phyloP scores from a whole-genome alignment of 371 early-diverging fungal genomes.

The Batkoa obscura region DNA sequence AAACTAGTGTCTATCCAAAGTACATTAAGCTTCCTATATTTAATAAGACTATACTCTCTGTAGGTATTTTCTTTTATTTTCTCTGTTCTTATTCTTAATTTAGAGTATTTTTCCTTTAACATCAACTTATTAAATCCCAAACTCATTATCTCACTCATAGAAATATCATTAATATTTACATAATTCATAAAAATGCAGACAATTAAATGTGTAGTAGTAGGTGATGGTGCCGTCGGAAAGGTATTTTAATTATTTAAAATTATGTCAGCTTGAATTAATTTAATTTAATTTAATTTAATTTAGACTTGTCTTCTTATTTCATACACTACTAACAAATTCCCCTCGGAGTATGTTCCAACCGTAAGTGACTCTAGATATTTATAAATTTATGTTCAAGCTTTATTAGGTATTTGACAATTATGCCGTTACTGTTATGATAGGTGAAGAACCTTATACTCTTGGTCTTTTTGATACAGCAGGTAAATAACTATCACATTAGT shows the following conservation, averaged over 20 bases:
- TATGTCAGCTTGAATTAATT: too few species aligned
- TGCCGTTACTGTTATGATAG: constrained; percentile 97
- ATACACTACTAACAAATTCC: constrained; percentile 97
- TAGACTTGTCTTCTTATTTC: constrained; percentile 93
- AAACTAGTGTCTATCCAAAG: too few species aligned
- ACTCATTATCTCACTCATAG: too few species aligned
- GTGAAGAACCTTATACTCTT: constrained; percentile 72
- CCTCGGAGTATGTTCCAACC: constrained; percentile 95
- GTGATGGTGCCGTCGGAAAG: constrained; percentile 98
- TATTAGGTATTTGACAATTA: constrained; percentile 91
- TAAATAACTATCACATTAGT: constrained; percentile 12
- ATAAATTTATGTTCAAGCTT: not conserved
- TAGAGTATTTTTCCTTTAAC: too few species aligned
- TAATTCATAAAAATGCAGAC: constrained; percentile 35
- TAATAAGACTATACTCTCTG: too few species aligned
- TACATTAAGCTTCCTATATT: too few species aligned
- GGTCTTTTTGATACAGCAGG: constrained; percentile 96
- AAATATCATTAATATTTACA: too few species aligned
- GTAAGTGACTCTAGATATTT: constrained; percentile 19
- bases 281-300: too few species aligned
- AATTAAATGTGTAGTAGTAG: constrained; percentile 90
- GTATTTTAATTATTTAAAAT: constrained; percentile 14
- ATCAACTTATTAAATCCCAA: too few species aligned
- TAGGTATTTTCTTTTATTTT: too few species aligned
- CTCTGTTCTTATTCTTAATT: too few species aligned